Conservation (phyloP, 257 asterid species). For the Primulina huaijiensis region DNA sequence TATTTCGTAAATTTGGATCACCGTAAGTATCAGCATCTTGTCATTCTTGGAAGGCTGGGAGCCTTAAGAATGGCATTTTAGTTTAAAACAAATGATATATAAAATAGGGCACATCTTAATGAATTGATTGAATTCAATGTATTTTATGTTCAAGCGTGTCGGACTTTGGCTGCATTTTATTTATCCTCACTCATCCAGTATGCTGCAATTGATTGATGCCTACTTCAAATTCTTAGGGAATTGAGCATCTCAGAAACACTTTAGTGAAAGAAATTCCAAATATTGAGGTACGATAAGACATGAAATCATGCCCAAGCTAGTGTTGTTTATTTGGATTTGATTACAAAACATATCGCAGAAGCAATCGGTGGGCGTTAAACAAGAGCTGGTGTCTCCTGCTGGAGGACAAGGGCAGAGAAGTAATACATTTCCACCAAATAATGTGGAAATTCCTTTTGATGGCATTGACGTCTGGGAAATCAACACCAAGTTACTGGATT, state of each 20-base stretch:
- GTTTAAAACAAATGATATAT: background rate
- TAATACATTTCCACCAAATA: constrained; percentile 29
- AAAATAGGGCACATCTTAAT: background rate
- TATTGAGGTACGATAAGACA: constrained; percentile 53
- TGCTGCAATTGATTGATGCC: constrained; percentile 22
- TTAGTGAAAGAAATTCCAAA: constrained; percentile 59
- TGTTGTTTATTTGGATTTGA: constrained; percentile 1
- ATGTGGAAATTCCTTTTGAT: constrained; percentile 46
- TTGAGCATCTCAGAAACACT: constrained; percentile 49
- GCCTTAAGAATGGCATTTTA: background rate
- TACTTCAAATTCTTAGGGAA: constrained; percentile 43
- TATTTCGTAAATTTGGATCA: background rate
- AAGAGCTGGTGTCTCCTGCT: constrained; percentile 29
- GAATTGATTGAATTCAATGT: background rate
- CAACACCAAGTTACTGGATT: constrained; percentile 51
- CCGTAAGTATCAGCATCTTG: background rate
- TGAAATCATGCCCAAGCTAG: background rate
- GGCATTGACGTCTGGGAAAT: constrained; percentile 84
- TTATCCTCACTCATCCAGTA: constrained; percentile 27
- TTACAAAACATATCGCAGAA: constrained; percentile 34
- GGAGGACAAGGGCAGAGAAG: constrained; percentile 31
- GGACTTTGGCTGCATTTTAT: background rate
- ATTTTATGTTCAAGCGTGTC: background rate
- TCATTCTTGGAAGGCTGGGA: background rate
- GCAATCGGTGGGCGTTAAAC: constrained; percentile 32